phyloP scores from a whole-genome alignment of 2,329 filamentous ascomycete species.

The Davidsoniella australis region DNA sequence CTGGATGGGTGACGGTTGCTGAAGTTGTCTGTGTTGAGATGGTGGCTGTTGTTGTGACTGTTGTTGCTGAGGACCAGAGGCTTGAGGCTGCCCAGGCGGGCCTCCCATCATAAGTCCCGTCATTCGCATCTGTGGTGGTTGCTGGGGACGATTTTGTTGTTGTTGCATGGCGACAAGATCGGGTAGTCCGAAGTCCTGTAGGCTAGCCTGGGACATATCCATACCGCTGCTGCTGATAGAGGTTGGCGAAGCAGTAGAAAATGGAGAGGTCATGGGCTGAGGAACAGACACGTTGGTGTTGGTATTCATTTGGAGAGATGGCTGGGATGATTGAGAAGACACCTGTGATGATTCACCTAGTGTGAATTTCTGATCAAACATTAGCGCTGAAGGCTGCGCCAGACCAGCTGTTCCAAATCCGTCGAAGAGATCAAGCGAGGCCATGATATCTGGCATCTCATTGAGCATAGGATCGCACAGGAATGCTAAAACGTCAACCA shows the following conservation, averaged over 20 bases:
- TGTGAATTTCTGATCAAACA: constrained; percentile 14
- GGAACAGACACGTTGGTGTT: background rate
- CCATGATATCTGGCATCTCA: constrained; percentile 36
- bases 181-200: constrained; percentile 8
- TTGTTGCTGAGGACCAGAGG: background rate
- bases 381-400: constrained; percentile 30
- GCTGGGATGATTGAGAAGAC: background rate
- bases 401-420: constrained; percentile 47
- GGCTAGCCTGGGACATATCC: constrained; percentile 8
- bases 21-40: background rate
- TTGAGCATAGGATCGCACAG: constrained; percentile 43
- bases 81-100: too few relatives aligned
- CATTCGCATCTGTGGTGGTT: background rate
- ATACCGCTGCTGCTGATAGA: constrained; percentile 10
- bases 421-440: constrained; percentile 46
- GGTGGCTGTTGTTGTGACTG: background rate
- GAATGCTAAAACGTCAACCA: constrained; percentile 52
- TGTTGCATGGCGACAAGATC: constrained; percentile 10
- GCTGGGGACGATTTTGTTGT: background rate
- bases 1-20: constrained; percentile 1
- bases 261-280: constrained; percentile 9
- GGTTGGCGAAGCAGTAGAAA: constrained; percentile 9
- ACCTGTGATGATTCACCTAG: constrained; percentile 2
- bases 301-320: background rate
- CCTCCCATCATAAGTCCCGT: constrained; percentile 1